These are phyloP conservation scores for Didymella lethalis DNA, from an alignment of 2,329 filamentous ascomycete species.

Conservation along the genomic window DNA sequence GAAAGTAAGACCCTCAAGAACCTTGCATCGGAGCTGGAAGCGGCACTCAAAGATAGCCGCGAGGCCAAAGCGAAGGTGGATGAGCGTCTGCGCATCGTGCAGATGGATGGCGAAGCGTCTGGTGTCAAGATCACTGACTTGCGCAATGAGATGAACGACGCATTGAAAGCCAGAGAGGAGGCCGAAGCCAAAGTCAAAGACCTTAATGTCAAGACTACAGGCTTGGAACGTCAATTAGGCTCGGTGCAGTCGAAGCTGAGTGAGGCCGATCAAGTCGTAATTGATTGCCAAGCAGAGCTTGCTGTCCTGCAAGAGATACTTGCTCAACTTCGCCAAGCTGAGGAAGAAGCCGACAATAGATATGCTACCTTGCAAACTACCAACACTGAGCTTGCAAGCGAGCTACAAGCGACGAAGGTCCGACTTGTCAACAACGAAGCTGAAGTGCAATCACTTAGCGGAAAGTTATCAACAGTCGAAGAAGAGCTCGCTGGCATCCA, in stretches of 20 bases:
- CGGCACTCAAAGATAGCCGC: conserved; percentile 23
- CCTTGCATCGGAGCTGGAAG: conserved; percentile 27
- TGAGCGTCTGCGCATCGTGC: conserved; percentile 16
- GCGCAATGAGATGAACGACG: conserved; percentile 16
- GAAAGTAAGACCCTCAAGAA: conserved; percentile 24
- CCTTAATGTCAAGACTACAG: conserved; percentile 4
- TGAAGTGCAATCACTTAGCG: conserved; percentile 20
- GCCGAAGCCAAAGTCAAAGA: conserved; percentile 20
- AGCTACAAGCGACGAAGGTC: conserved; percentile 26
- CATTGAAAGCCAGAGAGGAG: conserved; percentile 16
- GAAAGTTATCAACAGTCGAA: conserved; percentile 24
- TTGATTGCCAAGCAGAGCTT: conserved; percentile 24
- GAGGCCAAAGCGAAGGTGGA: conserved; percentile 21
- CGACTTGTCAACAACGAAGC: conserved; percentile 24
- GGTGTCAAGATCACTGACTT: conserved; percentile 21
- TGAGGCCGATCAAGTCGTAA: conserved; percentile 22
- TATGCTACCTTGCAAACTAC: conserved; percentile 26
- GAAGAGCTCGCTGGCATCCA: conserved; percentile 31
- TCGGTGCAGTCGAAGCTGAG: conserved; percentile 22
- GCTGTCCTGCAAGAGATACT: conserved; percentile 30
- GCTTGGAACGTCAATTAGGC: conserved; percentile 23
- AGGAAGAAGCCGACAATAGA: conserved; percentile 30
- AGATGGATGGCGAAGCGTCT: conserved; percentile 23
- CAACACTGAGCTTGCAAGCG: conserved; percentile 25
- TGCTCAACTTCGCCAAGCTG: conserved; percentile 24